Conservation (phyloP, 345 rosid genomes). For the Odontarrhena argentea region DNA sequence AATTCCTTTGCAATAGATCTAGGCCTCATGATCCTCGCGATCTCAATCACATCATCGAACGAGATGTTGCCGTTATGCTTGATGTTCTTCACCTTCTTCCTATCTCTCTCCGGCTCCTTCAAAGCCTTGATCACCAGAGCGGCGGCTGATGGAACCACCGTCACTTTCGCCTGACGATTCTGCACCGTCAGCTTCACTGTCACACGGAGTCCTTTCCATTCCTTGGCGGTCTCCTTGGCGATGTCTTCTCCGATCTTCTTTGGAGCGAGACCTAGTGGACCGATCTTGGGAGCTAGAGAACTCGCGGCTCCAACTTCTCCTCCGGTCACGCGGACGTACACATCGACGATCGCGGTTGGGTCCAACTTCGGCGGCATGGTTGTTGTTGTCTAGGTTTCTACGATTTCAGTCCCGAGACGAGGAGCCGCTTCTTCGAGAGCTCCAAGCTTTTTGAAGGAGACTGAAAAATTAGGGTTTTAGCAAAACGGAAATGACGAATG, state of each 20-base stretch:
- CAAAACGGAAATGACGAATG: neutral
- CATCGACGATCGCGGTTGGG: slow-evolving; percentile 53
- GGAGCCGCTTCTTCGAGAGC: slow-evolving; percentile 30
- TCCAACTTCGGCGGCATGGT: slow-evolving; percentile 61
- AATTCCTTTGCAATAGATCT: slow-evolving; percentile 74
- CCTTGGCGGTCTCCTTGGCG: slow-evolving; percentile 64
- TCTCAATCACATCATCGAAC: slow-evolving; percentile 75
- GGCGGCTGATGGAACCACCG: slow-evolving; percentile 80
- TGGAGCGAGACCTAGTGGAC: slow-evolving; percentile 80
- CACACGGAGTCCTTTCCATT: slow-evolving; percentile 71
- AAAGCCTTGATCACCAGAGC: slow-evolving; percentile 78
- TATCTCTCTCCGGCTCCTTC: slow-evolving; percentile 79
- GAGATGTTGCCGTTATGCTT: slow-evolving; percentile 65
- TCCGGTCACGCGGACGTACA: slow-evolving; percentile 58
- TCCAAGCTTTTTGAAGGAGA: slow-evolving; percentile 30
- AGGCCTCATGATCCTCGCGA: slow-evolving; percentile 67
- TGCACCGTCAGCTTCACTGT: slow-evolving; percentile 82
- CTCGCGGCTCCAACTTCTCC: slow-evolving; percentile 64
- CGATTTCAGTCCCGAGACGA: slow-evolving; percentile 26
- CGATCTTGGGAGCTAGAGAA: slow-evolving; percentile 72
- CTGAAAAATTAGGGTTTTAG: slow-evolving; percentile 43
- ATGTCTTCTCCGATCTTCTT: slow-evolving; percentile 82
- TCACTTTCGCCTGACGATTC: slow-evolving; percentile 80
- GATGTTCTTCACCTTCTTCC: slow-evolving; percentile 77
- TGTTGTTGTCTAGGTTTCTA: slow-evolving; percentile 20